These are phyloP conservation scores for Ophiostoma fasciatum DNA, from an alignment of 2,329 filamentous ascomycete genomes.

Conservation along the genomic window DNA sequence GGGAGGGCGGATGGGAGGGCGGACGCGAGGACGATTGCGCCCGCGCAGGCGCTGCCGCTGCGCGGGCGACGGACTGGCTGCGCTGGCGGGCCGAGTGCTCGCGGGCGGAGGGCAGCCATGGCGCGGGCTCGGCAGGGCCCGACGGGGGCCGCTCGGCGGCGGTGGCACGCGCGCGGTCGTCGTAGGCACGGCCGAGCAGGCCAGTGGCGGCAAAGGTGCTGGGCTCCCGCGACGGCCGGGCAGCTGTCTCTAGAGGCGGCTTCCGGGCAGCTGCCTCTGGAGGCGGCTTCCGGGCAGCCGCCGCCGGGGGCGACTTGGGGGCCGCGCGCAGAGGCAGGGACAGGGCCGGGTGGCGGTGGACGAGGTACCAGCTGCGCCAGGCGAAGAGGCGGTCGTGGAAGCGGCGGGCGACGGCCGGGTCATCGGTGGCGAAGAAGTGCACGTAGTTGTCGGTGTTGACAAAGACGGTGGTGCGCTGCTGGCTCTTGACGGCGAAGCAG, in stretches of 20 bases:
- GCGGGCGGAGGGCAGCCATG: slow-evolving; percentile 25
- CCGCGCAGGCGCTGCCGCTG: too few species aligned
- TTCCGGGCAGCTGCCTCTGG: slow-evolving; percentile 12
- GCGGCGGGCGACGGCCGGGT: slow-evolving; percentile 46
- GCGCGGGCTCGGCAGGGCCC: not conserved
- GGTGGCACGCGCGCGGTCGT: slow-evolving; percentile 28
- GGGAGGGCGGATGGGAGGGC: slow-evolving; percentile 17
- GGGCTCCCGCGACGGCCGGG: slow-evolving; percentile 1
- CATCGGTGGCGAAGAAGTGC: slow-evolving; percentile 79
- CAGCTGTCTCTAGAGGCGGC: not conserved
- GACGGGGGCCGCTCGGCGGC: slow-evolving; percentile 6
- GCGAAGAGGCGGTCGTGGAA: slow-evolving; percentile 60
- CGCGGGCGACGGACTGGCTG: too few species aligned
- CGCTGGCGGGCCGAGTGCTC: slow-evolving; percentile 15
- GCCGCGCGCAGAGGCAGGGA: slow-evolving; percentile 1
- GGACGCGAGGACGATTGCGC: too few species aligned
- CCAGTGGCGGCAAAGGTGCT: slow-evolving; percentile 34
- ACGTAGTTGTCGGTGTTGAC: slow-evolving; percentile 72
- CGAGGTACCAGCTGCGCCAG: slow-evolving; percentile 89
- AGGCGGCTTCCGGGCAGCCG: slow-evolving; percentile 13
- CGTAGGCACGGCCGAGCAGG: slow-evolving; percentile 34
- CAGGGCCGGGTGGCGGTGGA: slow-evolving; percentile 45
- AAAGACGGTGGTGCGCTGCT: slow-evolving; percentile 78
- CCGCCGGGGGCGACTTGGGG: slow-evolving; percentile 10
- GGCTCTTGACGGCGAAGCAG: slow-evolving; percentile 82